Evolutionary conservation across 2,329 filamentous ascomycete species (phyloP).

Genomic region (Ophiocordyceps sinensis): DNA sequence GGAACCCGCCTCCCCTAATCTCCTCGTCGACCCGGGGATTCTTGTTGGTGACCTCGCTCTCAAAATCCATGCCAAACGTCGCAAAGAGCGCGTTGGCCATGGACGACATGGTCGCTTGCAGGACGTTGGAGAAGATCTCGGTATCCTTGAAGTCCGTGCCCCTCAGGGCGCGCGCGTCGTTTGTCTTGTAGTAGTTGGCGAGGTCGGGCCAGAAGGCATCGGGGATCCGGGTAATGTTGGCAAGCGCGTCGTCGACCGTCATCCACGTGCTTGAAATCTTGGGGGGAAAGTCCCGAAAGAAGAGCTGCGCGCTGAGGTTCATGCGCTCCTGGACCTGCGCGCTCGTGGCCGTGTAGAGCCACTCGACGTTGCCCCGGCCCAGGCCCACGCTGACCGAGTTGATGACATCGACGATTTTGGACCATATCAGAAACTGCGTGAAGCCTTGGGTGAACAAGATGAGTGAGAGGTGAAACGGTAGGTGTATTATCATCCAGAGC

Average conservation of each 20-base stretch:
- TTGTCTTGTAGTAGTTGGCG: conserved; percentile 2
- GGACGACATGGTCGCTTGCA: conserved; percentile 6
- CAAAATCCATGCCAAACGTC: conserved; percentile 17
- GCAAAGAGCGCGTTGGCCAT: conserved; percentile 16
- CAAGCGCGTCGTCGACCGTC: conserved; percentile 11
- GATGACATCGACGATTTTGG: conserved; percentile 22
- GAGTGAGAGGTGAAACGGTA: conserved; percentile 49
- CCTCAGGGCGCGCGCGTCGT: conserved; percentile 1
- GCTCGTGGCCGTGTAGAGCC: conserved; percentile 9
- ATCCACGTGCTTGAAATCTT: conserved; percentile 9
- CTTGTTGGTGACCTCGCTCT: conserved; percentile 7
- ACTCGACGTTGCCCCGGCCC: conserved; percentile 4
- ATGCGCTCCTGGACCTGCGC: conserved; percentile 6
- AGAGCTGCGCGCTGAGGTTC: conserved; percentile 5
- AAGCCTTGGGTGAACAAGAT: conserved; percentile 48
- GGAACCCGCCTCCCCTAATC: not conserved
- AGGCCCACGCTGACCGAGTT: conserved; percentile 6
- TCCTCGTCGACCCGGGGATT: conserved; percentile 3
- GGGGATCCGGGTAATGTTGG: conserved; percentile 14
- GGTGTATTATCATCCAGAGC: conserved; percentile 42
- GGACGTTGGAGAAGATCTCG: conserved; percentile 2
- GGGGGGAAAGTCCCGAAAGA: conserved; percentile 14
- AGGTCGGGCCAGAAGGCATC: conserved; percentile 14
- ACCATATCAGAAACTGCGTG: conserved; percentile 39
- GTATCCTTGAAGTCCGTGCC: not conserved